Evolutionary conservation across 2,329 filamentous ascomycete genomes (phyloP).

Genomic region (Alternaria hordeiaustralica): DNA sequence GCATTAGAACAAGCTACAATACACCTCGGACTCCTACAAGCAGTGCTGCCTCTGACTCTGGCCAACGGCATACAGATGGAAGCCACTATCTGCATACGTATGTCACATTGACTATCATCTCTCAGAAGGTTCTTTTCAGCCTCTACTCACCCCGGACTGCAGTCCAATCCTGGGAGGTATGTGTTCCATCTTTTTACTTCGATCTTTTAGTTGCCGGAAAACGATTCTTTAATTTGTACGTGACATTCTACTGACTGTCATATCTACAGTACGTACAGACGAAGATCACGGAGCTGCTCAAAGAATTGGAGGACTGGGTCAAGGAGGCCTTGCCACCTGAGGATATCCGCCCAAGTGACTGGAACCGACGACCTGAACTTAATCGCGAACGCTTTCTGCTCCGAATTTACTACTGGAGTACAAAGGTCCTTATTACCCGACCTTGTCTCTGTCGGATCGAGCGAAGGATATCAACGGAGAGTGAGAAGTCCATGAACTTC

Average conservation of each 20-base stretch:
- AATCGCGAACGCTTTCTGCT: slow-evolving; percentile 26
- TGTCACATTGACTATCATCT: slow-evolving; percentile 40
- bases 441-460: slow-evolving; percentile 50
- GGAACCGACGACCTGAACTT: slow-evolving; percentile 7
- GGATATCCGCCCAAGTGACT: slow-evolving; percentile 18
- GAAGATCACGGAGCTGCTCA: slow-evolving; percentile 36
- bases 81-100: slow-evolving; percentile 16
- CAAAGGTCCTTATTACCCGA: slow-evolving; percentile 46
- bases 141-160: slow-evolving; percentile 48
- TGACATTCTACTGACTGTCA: slow-evolving; percentile 5
- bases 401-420: slow-evolving; percentile 42
- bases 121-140: slow-evolving; percentile 37
- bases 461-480: slow-evolving; percentile 36
- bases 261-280: slow-evolving; percentile 33
- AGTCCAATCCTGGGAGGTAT: slow-evolving; percentile 44
- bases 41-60: not conserved
- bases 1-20: not conserved
- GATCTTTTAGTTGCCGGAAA: no score
- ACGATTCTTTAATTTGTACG: not conserved
- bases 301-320: slow-evolving; percentile 44
- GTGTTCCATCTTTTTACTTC: not conserved
- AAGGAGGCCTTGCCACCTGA: slow-evolving; percentile 17
- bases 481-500: slow-evolving; percentile 37
- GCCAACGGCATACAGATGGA: not conserved
- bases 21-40: not conserved